Conservation (phyloP, 148 eudicot genomes). For the Rhododendron henanense region DNA sequence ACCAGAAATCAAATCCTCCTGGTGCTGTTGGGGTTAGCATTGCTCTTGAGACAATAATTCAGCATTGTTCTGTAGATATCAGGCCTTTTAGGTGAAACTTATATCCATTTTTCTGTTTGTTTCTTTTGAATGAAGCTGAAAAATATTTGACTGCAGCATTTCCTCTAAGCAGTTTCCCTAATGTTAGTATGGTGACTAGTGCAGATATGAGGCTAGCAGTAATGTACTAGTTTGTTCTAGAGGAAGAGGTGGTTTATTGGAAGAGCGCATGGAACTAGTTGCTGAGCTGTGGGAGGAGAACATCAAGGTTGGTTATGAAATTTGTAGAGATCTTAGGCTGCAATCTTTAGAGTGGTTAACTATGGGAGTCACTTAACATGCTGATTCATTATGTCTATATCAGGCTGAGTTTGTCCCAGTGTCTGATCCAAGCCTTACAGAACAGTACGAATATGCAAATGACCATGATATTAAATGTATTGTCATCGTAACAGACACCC, state of each 20-base stretch:
- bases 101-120: conserved; percentile 4
- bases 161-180: conserved; percentile 3
- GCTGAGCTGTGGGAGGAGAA: conserved; percentile 83
- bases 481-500: conserved; percentile 75
- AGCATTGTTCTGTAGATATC: conserved; percentile 50
- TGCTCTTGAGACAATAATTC: conserved; percentile 83
- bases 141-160: neutral
- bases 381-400: conserved; percentile 4
- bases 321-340: conserved; percentile 3
- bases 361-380: neutral
- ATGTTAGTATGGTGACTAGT: neutral
- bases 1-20: conserved; percentile 83
- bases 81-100: conserved; percentile 56
- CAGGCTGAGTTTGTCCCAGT: conserved; percentile 87
- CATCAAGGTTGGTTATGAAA: conserved; percentile 48
- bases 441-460: conserved; percentile 93
- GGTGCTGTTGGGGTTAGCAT: conserved; percentile 92
- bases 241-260: conserved; percentile 88
- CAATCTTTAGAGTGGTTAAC: neutral
- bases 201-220: conserved; percentile 50
- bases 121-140: conserved; percentile 1
- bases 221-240: conserved; percentile 79
- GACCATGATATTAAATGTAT: conserved; percentile 91
- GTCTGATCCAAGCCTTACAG: conserved; percentile 94
- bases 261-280: conserved; percentile 88